Evolutionary conservation across 306 rosid species (phyloP), one percentile per base, ranked within the genome.

Genomic region (Castanospermum australe): DNA sequence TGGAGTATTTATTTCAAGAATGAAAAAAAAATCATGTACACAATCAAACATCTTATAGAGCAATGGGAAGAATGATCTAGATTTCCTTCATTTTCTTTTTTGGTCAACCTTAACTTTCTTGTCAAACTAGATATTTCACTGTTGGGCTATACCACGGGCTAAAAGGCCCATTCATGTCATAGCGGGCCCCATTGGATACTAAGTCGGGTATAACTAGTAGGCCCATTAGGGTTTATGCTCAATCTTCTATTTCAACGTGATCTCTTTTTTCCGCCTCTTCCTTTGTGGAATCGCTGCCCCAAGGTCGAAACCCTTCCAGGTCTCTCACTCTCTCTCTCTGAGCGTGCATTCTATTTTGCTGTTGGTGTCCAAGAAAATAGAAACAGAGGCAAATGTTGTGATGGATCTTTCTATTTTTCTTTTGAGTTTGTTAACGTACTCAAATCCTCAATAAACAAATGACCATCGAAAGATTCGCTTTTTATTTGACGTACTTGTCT

Each of bases 201-300:
- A 1, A 30, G 21, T 8, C 11, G 0, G 15, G 7, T 9, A 9
- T 4, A 21, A 15, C 71, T 18, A 38, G 2, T 1, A 32, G 6
- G 41, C 25, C 59, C n/a, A 56, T 85, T 77, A 81, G 83, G 87
- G 86, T 85, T 81, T 65, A 60, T 12, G 28, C 2, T 57, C 14
- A 51, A 12, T 24, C 4, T 18, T 76, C 71, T 81, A 48, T 52
- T 69, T 78, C 67, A 21, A 15, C 39, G 14, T 14, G 3, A 2
- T 56, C 45, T 59, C 41, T 51, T 52, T 6, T 28, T 51, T 13
- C 18, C 73, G 67, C 71, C 38, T 21, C 61, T 35, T 25, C 59
- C 59, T 28, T n/a, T 14, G 15, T 12, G 51, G 38, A n/a, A 9
- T 57, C 56, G 4, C 28, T 65, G 32, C 72, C 12, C 6, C 67